Percentiles rank a stretch among this genome's conserved stretches.
Conservation (phyloP, 1,139 yeast species). For the Suhomyces chickasaworum region DNA sequence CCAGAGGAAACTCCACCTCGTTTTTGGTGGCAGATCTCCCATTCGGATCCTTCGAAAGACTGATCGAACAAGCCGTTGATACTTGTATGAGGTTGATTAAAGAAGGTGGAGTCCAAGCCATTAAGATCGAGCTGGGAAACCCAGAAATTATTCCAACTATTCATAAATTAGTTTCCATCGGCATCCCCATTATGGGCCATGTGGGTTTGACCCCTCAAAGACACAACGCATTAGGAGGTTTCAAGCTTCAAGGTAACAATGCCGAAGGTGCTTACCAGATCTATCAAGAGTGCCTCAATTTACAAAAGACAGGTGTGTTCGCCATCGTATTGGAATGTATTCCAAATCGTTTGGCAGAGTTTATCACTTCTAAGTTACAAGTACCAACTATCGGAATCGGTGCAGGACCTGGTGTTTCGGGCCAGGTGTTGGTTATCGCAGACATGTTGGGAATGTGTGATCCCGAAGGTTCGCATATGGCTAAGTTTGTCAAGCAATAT, state of each 20-base stretch:
- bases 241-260: constrained; percentile 77
- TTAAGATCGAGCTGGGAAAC: constrained; percentile 86
- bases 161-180: constrained; percentile 55
- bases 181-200: constrained; percentile 92
- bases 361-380: constrained; percentile 57
- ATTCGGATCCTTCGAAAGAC: constrained; percentile 78
- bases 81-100: constrained; percentile 65
- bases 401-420: constrained; percentile 82
- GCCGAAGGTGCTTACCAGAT: constrained; percentile 59
- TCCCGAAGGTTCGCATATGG: constrained; percentile 46
- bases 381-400: constrained; percentile 96
- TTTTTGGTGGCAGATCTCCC: constrained; percentile 87
- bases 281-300: constrained; percentile 63
- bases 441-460: constrained; percentile 79
- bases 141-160: constrained; percentile 53
- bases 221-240: constrained; percentile 79
- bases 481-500: constrained; percentile 80
- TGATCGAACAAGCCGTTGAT: constrained; percentile 63
- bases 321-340: constrained; percentile 80
- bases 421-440: constrained; percentile 87
- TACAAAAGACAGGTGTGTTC: constrained; percentile 80
- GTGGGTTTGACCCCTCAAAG: constrained; percentile 92
- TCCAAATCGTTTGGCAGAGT: constrained; percentile 71
- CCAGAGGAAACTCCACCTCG: constrained; percentile 66
- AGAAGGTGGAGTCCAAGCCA: constrained; percentile 68